Evolutionary conservation across 768 basidiomycete species (phyloP), one percentile per base, ranked within the genome.

Genomic region (Bullera alba): DNA sequence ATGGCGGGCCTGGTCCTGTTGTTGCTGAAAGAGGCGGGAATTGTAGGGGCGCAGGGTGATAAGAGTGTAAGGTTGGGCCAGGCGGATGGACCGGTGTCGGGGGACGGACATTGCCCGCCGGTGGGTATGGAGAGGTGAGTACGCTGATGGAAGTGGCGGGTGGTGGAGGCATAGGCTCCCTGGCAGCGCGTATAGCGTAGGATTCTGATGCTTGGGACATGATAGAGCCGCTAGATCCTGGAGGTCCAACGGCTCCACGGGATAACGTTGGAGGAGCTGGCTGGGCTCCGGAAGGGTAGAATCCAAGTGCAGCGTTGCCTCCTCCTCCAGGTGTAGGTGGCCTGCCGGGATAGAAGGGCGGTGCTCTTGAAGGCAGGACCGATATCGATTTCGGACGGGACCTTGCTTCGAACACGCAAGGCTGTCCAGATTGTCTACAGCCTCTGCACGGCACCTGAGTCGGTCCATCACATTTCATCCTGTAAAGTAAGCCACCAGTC

Each of bases 391-490:
- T 69, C 17, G 67, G 67, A 42, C 67, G 46, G 17, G 53, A 48
- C 7, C 67, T 58, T 39, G 67, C 44, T 52, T 69, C 67, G 32
- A 69, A 69, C 3, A 69, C 52, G 35, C 67, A 69, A 19, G 56
- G 53, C 32, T 52, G 52, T 22, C 57, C 57, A 2, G 67, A 47
- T 56, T 58, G 57, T 27, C 63, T 46, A 51, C 67, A 69, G 7
- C 67, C 67, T 46, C 63, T 49, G 54, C 67, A 69, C 17, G 67
- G 67, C 16, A 61, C 42, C 28, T 59, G 54, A 22, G 43, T 46
- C 2, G 67, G 67, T 27, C 67, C 67, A 48, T 69, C 67, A 34
- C 67, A 69, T 53, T 69, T 69, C 67, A 69, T 69, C 37, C 67
- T 69, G 46, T 5, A n/a, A n/a, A n/a, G 16, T 17, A 23, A 22